phyloP scores from a whole-genome alignment of 2,329 filamentous ascomycete species.

The Cercospora sojina region DNA sequence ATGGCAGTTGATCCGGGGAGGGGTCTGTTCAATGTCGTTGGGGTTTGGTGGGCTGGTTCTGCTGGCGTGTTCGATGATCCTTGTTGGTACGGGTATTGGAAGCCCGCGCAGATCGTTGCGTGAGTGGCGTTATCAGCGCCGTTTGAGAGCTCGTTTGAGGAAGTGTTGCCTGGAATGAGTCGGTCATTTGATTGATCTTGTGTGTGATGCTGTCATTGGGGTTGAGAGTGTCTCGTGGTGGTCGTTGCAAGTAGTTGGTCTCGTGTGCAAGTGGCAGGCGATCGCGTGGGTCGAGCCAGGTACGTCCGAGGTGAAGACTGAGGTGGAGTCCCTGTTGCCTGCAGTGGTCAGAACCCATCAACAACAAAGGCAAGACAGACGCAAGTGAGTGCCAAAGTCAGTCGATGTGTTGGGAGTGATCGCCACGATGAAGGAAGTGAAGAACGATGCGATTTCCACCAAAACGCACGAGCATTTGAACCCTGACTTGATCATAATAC shows the following conservation, averaged over 20 bases:
- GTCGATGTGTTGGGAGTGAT: neutral
- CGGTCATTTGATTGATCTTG: slow-evolving; percentile 5
- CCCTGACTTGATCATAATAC: slow-evolving; percentile 4
- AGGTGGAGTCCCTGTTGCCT: neutral
- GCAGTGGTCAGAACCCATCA: neutral
- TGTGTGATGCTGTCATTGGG: neutral
- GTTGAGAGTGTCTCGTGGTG: neutral
- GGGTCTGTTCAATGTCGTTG: neutral
- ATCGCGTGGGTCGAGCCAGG: neutral
- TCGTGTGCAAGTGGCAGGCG: neutral
- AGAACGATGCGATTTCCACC: neutral
- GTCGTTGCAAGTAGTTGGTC: neutral
- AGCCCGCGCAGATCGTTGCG: neutral
- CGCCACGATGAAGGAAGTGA: neutral
- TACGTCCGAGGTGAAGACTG: neutral
- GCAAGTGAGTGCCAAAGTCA: neutral
- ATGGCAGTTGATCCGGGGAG: neutral
- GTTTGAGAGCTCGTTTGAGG: neutral
- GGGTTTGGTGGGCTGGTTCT: neutral
- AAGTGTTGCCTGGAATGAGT: neutral
- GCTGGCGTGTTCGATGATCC: neutral
- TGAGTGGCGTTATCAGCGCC: slow-evolving; percentile 9
- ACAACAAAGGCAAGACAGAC: neutral
- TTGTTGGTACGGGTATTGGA: neutral
- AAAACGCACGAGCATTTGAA: slow-evolving; percentile 1